A percentile compares a stretch with the other conserved stretches of the same genome.
Conservation (phyloP, 805 yeast genomes). For the Candida schatavii region DNA sequence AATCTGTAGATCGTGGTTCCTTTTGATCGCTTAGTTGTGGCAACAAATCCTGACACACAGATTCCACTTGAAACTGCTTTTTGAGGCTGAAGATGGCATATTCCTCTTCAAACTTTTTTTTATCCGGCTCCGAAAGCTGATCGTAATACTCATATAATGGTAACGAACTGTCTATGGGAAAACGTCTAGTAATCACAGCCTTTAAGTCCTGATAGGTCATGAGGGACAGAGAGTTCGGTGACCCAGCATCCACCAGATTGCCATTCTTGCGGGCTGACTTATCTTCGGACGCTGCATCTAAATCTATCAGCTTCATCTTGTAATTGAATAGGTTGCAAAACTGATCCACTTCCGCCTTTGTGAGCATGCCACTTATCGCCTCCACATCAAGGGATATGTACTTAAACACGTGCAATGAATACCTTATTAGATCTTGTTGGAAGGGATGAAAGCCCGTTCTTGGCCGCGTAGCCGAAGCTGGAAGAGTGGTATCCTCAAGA, state of each 20-base stretch:
- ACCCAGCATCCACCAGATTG: too few species aligned
- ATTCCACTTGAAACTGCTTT: slow-evolving; percentile 3
- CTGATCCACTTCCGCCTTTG: background rate
- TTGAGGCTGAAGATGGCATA: background rate
- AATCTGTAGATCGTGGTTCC: background rate
- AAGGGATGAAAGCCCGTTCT: too few species aligned
- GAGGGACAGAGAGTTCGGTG: too few species aligned
- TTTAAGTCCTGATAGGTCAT: background rate
- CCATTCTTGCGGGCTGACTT: too few species aligned
- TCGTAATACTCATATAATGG: slow-evolving; percentile 27
- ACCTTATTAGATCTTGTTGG: background rate
- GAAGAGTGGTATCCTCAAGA: background rate
- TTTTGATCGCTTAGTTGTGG: background rate
- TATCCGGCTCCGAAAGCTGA: slow-evolving; percentile 22
- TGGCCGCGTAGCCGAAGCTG: background rate
- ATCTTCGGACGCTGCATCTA: too few species aligned
- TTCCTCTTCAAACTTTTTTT: background rate
- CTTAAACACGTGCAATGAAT: background rate
- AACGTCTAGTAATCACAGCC: background rate
- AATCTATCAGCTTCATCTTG: background rate
- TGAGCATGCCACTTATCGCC: background rate
- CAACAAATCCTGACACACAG: background rate
- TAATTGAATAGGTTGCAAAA: background rate
- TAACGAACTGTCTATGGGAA: background rate
- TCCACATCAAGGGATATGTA: background rate